Conservation (phyloP, 2,329 filamentous ascomycete species). For the Tolypocladium ophioglossoides region DNA sequence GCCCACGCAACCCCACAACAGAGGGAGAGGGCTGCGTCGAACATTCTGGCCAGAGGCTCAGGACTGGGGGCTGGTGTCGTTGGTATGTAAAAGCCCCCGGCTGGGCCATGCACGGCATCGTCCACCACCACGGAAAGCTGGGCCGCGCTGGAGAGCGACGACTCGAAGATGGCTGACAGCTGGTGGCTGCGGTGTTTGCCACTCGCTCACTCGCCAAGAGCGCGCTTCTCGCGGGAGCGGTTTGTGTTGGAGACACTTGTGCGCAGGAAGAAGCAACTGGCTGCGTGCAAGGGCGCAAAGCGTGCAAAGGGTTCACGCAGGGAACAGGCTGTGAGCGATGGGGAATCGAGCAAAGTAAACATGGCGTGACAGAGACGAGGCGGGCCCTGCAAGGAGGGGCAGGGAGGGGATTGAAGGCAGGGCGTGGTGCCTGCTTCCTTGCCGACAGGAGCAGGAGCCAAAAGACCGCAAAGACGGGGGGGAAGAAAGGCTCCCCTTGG, state of each 20-base stretch:
- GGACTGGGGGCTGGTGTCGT: background rate
- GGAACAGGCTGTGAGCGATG: background rate
- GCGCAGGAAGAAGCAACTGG: background rate
- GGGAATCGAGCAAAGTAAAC: background rate
- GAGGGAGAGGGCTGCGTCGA: background rate
- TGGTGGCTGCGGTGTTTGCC: background rate
- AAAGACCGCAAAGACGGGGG: too few species aligned
- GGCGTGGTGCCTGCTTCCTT: background rate
- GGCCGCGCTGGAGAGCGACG: background rate
- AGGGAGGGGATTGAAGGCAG: background rate
- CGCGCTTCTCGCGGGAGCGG: background rate
- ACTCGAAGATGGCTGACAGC: background rate
- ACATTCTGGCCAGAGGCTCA: slow-evolving; percentile 2
- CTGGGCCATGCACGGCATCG: background rate
- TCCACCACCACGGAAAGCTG: background rate
- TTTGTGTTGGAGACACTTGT: background rate
- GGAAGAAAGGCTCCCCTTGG: too few species aligned
- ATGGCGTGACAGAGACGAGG: background rate
- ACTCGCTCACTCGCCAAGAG: background rate
- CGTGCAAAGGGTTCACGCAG: background rate
- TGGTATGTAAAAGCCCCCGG: background rate
- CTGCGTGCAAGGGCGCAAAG: background rate
- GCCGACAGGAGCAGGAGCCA: background rate
- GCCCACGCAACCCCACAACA: background rate
- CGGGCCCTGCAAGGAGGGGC: background rate